These are phyloP conservation scores for Adenanthera pavonina DNA, from an alignment of 306 rosid species.

Conservation along the genomic window DNA sequence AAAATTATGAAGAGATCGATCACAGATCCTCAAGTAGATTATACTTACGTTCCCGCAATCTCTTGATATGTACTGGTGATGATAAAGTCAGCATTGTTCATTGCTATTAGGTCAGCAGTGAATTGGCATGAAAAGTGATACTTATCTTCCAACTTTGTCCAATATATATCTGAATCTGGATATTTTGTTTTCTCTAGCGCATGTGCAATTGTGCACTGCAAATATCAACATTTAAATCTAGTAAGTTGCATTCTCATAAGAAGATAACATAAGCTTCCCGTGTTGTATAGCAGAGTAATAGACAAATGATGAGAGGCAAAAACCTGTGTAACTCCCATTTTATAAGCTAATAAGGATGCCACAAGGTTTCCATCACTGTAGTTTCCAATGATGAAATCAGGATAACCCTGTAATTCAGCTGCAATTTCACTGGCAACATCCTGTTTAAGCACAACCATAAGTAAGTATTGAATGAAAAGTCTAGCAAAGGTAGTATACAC, in stretches of 20 bases:
- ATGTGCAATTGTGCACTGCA: conserved; percentile 91
- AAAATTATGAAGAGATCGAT: neutral
- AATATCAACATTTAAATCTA: conserved; percentile 39
- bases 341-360: conserved; percentile 86
- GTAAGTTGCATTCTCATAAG: conserved; percentile 27
- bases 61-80: conserved; percentile 99
- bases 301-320: conserved; percentile 27
- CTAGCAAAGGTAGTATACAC: conserved; percentile 20
- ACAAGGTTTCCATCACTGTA: conserved; percentile 99
- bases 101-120: conserved; percentile 94
- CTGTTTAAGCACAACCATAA: conserved; percentile 53
- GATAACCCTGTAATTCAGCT: conserved; percentile 86
- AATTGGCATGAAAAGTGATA: conserved; percentile 95
- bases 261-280: conserved; percentile 5
- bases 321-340: conserved; percentile 98
- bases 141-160: conserved; percentile 86
- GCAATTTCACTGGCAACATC: conserved; percentile 83
- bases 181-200: conserved; percentile 98
- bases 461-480: conserved; percentile 14
- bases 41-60: conserved; percentile 93
- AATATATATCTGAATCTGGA: conserved; percentile 88
- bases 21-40: neutral
- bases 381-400: conserved; percentile 95
- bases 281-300: conserved; percentile 18
- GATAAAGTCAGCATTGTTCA: conserved; percentile 95